phyloP scores from a whole-genome alignment of 202 grass and related monocot species.

The Cymbopogon flexuosus region DNA sequence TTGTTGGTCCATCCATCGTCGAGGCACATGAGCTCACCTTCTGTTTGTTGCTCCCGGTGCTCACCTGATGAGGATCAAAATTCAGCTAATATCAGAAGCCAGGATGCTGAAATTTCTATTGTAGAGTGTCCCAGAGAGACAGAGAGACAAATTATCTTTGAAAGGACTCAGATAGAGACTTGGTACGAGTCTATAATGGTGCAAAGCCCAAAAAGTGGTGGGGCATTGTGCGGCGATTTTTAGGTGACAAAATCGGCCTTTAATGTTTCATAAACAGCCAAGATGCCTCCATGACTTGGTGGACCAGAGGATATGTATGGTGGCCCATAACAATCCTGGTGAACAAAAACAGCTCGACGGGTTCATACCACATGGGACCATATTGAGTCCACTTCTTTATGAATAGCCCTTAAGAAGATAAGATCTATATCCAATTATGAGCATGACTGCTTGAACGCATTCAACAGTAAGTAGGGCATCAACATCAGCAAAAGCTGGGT shows the following conservation, averaged over 20 bases:
- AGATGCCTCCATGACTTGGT: slow-evolving; percentile 40
- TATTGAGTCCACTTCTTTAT: slow-evolving; percentile 18
- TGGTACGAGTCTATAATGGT: neutral
- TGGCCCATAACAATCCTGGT: slow-evolving; percentile 40
- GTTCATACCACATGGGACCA: slow-evolving; percentile 38
- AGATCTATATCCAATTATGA: slow-evolving; percentile 33
- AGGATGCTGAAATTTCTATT: neutral
- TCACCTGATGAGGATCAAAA: slow-evolving; percentile 42
- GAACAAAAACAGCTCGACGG: slow-evolving; percentile 20
- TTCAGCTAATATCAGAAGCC: neutral
- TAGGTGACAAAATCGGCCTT: slow-evolving; percentile 20
- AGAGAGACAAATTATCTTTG: neutral
- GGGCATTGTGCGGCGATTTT: neutral
- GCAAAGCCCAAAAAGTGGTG: slow-evolving; percentile 28
- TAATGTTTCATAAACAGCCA: slow-evolving; percentile 26
- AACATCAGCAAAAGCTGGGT: slow-evolving; percentile 37
- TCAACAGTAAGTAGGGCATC: slow-evolving; percentile 38
- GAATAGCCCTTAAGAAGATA: slow-evolving; percentile 26
- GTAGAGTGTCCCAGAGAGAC: neutral
- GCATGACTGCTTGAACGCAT: slow-evolving; percentile 3
- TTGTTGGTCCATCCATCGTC: slow-evolving; percentile 44
- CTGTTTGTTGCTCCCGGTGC: slow-evolving; percentile 49
- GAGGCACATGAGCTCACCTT: slow-evolving; percentile 50
- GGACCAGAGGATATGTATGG: slow-evolving; percentile 43
- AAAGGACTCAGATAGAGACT: neutral